phyloP scores from a whole-genome alignment of 768 basidiomycete genomes.

The Calocybe indica region DNA sequence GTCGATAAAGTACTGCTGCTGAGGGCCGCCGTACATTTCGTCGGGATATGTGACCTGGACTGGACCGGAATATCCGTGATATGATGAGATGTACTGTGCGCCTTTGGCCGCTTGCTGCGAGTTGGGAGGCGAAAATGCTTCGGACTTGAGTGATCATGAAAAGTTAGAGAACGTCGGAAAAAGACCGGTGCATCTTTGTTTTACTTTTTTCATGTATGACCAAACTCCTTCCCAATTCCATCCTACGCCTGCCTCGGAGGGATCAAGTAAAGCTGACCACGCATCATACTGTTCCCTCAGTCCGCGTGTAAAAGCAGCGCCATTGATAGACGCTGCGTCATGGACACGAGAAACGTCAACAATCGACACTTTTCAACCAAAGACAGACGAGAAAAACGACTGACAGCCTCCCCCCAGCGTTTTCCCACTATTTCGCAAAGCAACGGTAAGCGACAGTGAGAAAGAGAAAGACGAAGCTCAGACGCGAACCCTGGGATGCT shows the following conservation, averaged over 20 bases:
- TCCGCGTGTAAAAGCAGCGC: slow-evolving; percentile 39
- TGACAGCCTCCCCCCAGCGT: slow-evolving; percentile 38
- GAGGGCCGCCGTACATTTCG: slow-evolving; percentile 51
- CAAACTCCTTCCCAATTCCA: slow-evolving; percentile 43
- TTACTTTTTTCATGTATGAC: slow-evolving; percentile 42
- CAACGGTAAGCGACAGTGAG: not conserved
- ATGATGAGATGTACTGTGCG: slow-evolving; percentile 37
- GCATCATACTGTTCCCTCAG: slow-evolving; percentile 38
- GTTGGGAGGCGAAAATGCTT: slow-evolving; percentile 43
- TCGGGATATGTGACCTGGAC: slow-evolving; percentile 49
- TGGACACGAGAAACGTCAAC: not conserved
- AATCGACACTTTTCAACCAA: not conserved
- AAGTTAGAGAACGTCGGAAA: not conserved
- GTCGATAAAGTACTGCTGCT: slow-evolving; percentile 41
- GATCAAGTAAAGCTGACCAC: slow-evolving; percentile 29
- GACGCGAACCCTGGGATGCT: slow-evolving; percentile 30
- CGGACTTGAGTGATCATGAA: slow-evolving; percentile 25
- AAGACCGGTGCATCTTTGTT: not conserved
- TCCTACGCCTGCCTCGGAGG: slow-evolving; percentile 34
- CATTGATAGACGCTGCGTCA: slow-evolving; percentile 38
- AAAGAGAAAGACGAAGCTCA: not conserved
- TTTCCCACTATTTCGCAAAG: slow-evolving; percentile 28
- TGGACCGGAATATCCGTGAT: slow-evolving; percentile 48
- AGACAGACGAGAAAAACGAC: slow-evolving; percentile 7
- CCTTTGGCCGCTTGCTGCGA: slow-evolving; percentile 38